Base-by-base conservation (phyloP, 2,329 filamentous ascomycete species). In the Neofusicoccum umdonicola region DNA sequence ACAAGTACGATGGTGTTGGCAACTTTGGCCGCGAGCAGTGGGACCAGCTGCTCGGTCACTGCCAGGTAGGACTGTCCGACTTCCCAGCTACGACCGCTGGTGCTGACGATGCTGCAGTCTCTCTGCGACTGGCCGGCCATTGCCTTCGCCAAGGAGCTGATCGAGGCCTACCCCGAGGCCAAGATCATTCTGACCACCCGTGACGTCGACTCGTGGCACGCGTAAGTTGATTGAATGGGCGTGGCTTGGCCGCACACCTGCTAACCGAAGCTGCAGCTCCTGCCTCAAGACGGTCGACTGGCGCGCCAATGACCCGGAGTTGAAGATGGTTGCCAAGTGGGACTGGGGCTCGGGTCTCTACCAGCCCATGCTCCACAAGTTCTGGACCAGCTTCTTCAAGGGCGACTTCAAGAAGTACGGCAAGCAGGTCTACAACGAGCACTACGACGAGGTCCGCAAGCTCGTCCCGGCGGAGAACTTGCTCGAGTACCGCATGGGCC, bases 311-410 rank as follows among this genome's bases (percentile, higher is more conserved):
- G 7, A 63, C 72, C 19, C 70, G 73, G 31, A 63, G 67, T 8
- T 51, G 71, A 19, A 73, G 74, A 48, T 65, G 52, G 4, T 68
- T 62, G 13, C 69, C 72, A 57, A 72, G 70, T 50, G 67, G 69
- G 9, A 74, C 73, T 44, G 54, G 54, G 1, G 72, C 71, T 34
- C 69, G 68, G 8, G 72, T 69, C 22, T 64, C 63, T 89, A 90
- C 79, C 85, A 89, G 73, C 87, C 87, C 44, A 90, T 90, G 87
- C 81, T 90, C 65, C 82, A 83, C 74, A 88, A 88, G 76, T 89
- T 90, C 80, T 90, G 88, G 78, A 83, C 87, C 70, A 84, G 82
- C 64, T 90, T 89, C 77, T 90, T 89, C 81, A 82, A 86, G 67
- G 86, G 85, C 58, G 87, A 90, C 72, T 90, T 90, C 74, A 83